Base-by-base conservation (phyloP, 108 stramenopile genomes). In the Pseudonitzschia multiseries region DNA sequence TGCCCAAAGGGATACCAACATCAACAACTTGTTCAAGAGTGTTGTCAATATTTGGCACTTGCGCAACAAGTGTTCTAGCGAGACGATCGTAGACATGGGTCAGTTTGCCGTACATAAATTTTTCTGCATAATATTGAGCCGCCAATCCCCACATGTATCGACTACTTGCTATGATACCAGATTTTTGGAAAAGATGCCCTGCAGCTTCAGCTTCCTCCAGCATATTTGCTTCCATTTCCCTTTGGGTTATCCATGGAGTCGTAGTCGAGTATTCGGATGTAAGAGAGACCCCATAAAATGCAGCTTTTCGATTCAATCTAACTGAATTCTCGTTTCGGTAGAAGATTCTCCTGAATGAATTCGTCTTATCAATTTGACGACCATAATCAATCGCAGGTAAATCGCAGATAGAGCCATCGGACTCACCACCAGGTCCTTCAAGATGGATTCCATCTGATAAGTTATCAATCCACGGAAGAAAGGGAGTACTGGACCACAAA, bases 401-500 rank as follows among this genome's bases (percentile, higher is more conserved):
- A 33, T 85, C 87, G 15, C 78, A 81, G 24, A 83, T 80, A 33
- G 68, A 72, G 26, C 79, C 85, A 33, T 87, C 89, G 65, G 82
- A 32, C 24, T 78, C 83, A 18, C 83, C 87, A 18, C 72, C 76
- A 33, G 80, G 86, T 28, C 76, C 85, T 64, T 89, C 84, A 6
- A 86, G 72, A 65, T 89, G 87, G 12, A 84, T 80, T 1, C 83
- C 79, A 60, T 92, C 89, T 15, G 80, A 77, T 32, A 65, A 69
- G 62, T 76, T 81, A 26, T 88, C 86, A 10, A 85, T 90, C 94
- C 94, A 95, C 40, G 94, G 94, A 33, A 92, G 75, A 67, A 91
- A 95, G 15, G 94, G 90, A 21, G 89, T 83, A 74, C 88, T 95
- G 12, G 81, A 84, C 94, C 94, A 95, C 21, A 93, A 80, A 28